Base-by-base conservation (phyloP, 768 basidiomycete species). In the Dentipellis sp. region DNA sequence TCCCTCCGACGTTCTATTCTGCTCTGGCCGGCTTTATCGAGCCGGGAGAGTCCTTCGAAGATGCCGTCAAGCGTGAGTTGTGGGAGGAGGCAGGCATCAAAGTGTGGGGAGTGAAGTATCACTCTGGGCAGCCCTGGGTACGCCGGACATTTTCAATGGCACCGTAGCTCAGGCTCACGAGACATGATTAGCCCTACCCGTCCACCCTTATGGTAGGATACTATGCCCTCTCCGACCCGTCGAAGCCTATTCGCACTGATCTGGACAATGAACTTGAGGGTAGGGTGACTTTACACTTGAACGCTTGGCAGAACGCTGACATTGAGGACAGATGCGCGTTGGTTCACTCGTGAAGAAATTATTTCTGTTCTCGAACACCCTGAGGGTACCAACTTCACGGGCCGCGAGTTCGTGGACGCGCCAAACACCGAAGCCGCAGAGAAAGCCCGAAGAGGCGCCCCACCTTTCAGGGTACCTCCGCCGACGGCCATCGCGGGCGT, bases 211-310 rank as follows among this genome's bases (percentile, higher is more conserved):
- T 97, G 94, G 78, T 92, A 9, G 94, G 94, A 12, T 92, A 88
- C 67, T 93, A 87, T 64, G 91, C 86, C 2, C 78, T 80, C 45
- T 94, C 81, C 9, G 89, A 85, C 72, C 74, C 84, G 1, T 74
- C 79, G 4, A 76, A 92, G 64, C 79, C 81, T 6, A 86, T 97
- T 56, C 81, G 92, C 14, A 73, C 76, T 8, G 94, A 97, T 67
- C 78, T 99, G 2, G 95, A 97, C 66, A 95, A 95, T 62, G 95
- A 99, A 72, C 80, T 99, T n/a, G 84, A 85, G 65, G 91, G 93
- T 88, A 58, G 51, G 50, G 6, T 34, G 14, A 11, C 1, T 35
- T 34, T 7, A 23, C 54, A 19, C 29, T 42, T 47, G 19, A 19
- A 19, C 29, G 29, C 29, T 29, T 29, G 29, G 29, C 29, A 29